A percentile compares a stretch with the other conserved stretches of the same genome.
These are phyloP conservation scores for Blastocystis sp. DNA, from an alignment of 352 stramenopile species.

Conservation along the genomic window DNA sequence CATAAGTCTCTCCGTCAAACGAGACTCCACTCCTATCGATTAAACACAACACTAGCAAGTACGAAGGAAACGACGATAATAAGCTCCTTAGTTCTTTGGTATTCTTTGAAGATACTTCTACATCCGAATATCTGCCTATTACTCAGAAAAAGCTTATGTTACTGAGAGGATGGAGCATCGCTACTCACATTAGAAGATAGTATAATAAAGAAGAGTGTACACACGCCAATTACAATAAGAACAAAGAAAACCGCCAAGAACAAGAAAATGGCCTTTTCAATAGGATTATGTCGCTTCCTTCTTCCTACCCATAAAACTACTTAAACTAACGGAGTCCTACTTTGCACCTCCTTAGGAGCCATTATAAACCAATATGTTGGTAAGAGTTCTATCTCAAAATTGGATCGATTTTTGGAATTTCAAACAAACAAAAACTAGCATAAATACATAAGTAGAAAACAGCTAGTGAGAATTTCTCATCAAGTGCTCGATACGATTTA, in stretches of 20 bases:
- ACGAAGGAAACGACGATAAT: conserved; percentile 30
- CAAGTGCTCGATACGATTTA: conserved; percentile 36
- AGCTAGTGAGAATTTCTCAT: conserved; percentile 56
- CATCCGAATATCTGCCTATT: not conserved
- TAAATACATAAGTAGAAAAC: not conserved
- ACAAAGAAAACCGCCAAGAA: conserved; percentile 40
- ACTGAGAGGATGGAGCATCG: not conserved
- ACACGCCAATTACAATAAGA: conserved; percentile 11
- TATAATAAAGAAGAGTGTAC: not conserved
- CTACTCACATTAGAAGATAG: not conserved
- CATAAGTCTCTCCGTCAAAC: not conserved
- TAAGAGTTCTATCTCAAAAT: not conserved
- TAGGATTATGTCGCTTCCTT: conserved; percentile 36
- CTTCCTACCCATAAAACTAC: not conserved
- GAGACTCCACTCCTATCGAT: not conserved
- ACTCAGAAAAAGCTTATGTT: too few species aligned
- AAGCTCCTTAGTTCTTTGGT: not conserved
- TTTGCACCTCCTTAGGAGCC: not conserved
- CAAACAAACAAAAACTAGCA: not conserved
- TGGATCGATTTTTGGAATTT: not conserved
- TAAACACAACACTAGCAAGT: not conserved
- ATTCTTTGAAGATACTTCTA: not conserved
- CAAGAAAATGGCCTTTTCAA: conserved; percentile 28
- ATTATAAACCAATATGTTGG: not conserved
- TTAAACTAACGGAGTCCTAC: not conserved